Base-by-base conservation (phyloP, 176 grass and related monocot species). In the Aegilops tauschii region DNA sequence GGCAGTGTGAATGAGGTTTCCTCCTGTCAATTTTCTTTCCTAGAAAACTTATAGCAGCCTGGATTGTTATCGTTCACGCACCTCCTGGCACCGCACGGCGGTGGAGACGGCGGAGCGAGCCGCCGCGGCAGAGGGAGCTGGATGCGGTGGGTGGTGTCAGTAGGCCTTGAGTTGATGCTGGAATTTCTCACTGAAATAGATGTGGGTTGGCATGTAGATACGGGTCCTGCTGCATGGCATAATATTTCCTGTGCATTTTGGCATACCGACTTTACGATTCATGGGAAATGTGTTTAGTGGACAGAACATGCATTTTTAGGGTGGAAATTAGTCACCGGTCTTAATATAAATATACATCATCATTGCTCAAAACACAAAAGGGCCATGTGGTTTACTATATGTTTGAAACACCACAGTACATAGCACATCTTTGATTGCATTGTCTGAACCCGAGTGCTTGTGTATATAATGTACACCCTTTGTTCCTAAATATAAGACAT, bases 61-160 rank as follows among this genome's bases (percentile, higher is more conserved):
- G 28, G 71, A 65, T 56, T 65, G 31, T 40, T 83, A 84, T 84
- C 30, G 44, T 29, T 40, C 68, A 91, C 85, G 85, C 85, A 50
- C 89, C 89, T 52, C 85, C 81, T 81, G 85, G 85, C 77, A 91
- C 89, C 0, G 90, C 90, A 11, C 68, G 90, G 23, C 62, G 90
- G 49, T 85, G 76, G 86, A 91, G 90, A 72, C 80, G 69, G 78
- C 50, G 75, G 16, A 30, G 47, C 13, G 44, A 28, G 70, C 49
- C 34, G 1, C 32, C 32, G 32, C 32, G 4, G 32, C 88, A 85
- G 62, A 85, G 83, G 69, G 88, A 81, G 9, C 61, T 89, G 77
- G 83, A 90, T 30, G 83, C 62, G 59, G 78, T 76, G 16, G 37
- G 56, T 84, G 81, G 81, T n/a, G 21, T 29, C 70, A 37, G 6